Conservation (phyloP, 1,284 basidiomycete genomes). For the Schizophyllum amplum region DNA sequence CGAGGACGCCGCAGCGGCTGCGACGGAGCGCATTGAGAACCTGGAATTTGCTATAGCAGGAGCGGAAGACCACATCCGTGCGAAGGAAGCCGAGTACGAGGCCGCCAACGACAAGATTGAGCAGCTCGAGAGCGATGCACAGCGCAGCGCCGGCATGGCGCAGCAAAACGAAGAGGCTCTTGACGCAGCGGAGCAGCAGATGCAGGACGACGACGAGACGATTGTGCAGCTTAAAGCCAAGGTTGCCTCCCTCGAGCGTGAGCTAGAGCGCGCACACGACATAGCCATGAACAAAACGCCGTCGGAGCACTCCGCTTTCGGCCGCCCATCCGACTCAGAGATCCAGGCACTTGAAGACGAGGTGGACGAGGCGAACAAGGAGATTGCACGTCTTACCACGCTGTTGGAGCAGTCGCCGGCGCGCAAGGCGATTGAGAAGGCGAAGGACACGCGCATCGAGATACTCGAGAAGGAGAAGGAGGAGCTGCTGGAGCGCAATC, state of each 20-base stretch:
- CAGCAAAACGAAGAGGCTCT: slow-evolving; percentile 67
- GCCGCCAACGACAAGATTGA: slow-evolving; percentile 40
- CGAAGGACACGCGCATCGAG: slow-evolving; percentile 65
- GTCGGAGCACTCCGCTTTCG: slow-evolving; percentile 12
- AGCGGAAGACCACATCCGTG: slow-evolving; percentile 37
- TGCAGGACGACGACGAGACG: slow-evolving; percentile 49
- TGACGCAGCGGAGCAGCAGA: slow-evolving; percentile 60
- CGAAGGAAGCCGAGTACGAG: slow-evolving; percentile 35
- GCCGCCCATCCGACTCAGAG: slow-evolving; percentile 36
- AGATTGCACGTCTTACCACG: slow-evolving; percentile 68
- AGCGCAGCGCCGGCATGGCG: slow-evolving; percentile 44
- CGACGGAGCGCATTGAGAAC: slow-evolving; percentile 38
- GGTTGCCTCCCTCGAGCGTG: slow-evolving; percentile 49
- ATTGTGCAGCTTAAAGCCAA: slow-evolving; percentile 44
- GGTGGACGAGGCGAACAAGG: slow-evolving; percentile 72
- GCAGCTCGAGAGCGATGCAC: slow-evolving; percentile 42
- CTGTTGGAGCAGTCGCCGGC: slow-evolving; percentile 69
- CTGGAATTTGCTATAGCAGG: slow-evolving; percentile 44
- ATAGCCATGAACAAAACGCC: slow-evolving; percentile 28
- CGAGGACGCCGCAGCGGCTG: slow-evolving; percentile 40
- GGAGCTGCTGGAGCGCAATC: slow-evolving; percentile 63
- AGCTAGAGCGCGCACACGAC: slow-evolving; percentile 40
- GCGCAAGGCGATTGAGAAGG: slow-evolving; percentile 63
- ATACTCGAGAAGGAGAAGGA: slow-evolving; percentile 70
- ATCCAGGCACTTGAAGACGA: slow-evolving; percentile 66